Conservation (phyloP, 2,329 filamentous ascomycete genomes). For the Ceratocystis ficicola region DNA sequence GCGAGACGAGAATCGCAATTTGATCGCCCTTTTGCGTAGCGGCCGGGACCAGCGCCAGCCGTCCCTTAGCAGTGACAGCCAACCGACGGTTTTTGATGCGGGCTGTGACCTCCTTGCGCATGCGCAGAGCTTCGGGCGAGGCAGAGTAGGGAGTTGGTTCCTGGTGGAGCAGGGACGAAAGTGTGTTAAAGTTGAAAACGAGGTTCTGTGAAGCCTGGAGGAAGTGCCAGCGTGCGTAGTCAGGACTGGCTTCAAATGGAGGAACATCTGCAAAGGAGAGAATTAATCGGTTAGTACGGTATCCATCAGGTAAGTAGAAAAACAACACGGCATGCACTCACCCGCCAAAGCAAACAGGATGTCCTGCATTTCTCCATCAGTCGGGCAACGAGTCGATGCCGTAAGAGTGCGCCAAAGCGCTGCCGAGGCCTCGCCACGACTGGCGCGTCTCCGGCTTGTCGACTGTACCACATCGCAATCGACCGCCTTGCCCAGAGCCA, state of each 20-base stretch:
- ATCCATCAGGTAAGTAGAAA: background rate
- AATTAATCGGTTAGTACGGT: background rate
- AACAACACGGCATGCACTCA: constrained; percentile 3
- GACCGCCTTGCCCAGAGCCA: constrained; percentile 8
- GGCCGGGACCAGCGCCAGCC: constrained; percentile 20
- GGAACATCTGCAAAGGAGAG: background rate
- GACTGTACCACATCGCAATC: constrained; percentile 17
- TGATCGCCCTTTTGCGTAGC: constrained; percentile 20
- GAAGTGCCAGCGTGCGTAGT: constrained; percentile 19
- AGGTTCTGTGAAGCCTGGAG: constrained; percentile 14
- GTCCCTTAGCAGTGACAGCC: constrained; percentile 15
- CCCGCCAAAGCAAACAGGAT: constrained; percentile 16
- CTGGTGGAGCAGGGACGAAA: constrained; percentile 11
- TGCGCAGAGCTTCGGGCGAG: constrained; percentile 13
- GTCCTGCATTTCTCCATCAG: constrained; percentile 16
- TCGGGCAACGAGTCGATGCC: constrained; percentile 15
- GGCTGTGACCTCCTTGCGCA: background rate
- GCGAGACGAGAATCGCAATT: constrained; percentile 16
- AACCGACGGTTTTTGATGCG: constrained; percentile 17
- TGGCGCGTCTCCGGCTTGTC: background rate
- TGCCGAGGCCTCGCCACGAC: constrained; percentile 12
- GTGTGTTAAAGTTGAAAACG: constrained; percentile 15
- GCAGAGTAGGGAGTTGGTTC: constrained; percentile 8
- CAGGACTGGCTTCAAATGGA: constrained; percentile 16
- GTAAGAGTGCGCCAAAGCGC: constrained; percentile 17